Base-by-base conservation (phyloP, 106 monocot genomes). In the Dioscorea zingiberensis region DNA sequence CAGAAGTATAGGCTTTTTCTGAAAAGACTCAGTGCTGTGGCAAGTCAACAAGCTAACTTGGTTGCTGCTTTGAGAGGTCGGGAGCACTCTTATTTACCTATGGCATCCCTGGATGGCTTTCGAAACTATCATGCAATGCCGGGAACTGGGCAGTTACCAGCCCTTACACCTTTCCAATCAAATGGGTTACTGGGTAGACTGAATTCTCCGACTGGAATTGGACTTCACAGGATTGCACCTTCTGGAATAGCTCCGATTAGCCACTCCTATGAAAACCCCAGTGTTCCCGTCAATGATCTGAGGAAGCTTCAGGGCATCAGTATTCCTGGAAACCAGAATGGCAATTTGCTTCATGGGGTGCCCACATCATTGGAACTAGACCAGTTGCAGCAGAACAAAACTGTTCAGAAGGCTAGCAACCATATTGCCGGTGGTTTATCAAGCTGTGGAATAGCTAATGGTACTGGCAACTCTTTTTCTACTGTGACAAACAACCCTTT, bases 321-420 rank as follows among this genome's bases (percentile, higher is more conserved):
- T 23, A 25, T 69, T 60, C 64, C 77, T 3, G 83, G 76, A 60
- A 64, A 71, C 64, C 76, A 74, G 38, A 73, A 79, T 16, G 70
- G 46, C 3, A 74, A 66, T 58, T 64, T 84, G 48, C 38, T 81
- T 49, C 77, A 83, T n/a, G 80, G 77, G 13, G 66, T 80, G 32
- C 74, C 77, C 9, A 66, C 67, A 12, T 54, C 84, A 19, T 64
- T 73, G 68, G 85, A 80, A 74, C 47, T 76, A 5, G 69, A 79
- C 53, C 66, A 73, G 54, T 48, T 84, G n/a, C 83, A 78, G 47
- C 74, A 74, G 47, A 60, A 66, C 27, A 83, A 78, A 21, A 62
- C 58, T 23, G 57, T 68, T 1, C 56, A 67, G 18, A 81, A 84
- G 63, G 69, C 73, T 57, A 84, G 62, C 21, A 77, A 54, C 67